phyloP scores from a whole-genome alignment of 2,329 filamentous ascomycete genomes.

The Juglanconis juglandina region DNA sequence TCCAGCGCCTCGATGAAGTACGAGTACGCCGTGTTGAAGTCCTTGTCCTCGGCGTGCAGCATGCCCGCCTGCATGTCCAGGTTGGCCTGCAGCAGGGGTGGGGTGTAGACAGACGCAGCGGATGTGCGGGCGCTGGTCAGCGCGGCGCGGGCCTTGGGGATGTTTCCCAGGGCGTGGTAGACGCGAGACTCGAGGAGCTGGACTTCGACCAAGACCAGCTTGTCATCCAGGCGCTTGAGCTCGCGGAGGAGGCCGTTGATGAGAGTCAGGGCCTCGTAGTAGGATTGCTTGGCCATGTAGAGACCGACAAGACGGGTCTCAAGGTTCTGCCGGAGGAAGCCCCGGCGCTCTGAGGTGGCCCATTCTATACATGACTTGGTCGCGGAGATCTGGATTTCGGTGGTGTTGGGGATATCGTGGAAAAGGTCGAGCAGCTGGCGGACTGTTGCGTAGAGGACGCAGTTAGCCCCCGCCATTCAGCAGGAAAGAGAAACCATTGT shows the following conservation, averaged over 20 bases:
- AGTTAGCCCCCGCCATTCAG: background rate
- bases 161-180: slow-evolving; percentile 96
- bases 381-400: slow-evolving; percentile 88
- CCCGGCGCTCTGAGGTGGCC: slow-evolving; percentile 89
- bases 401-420: slow-evolving; percentile 86
- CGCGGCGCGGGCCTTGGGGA: slow-evolving; percentile 90
- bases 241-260: slow-evolving; percentile 96
- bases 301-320: slow-evolving; percentile 91
- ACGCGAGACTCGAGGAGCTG: slow-evolving; percentile 95
- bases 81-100: slow-evolving; percentile 88
- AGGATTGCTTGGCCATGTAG: slow-evolving; percentile 95
- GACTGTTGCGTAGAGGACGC: slow-evolving; percentile 50
- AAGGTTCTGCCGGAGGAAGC: slow-evolving; percentile 96
- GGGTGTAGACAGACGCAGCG: slow-evolving; percentile 95
- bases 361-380: slow-evolving; percentile 99
- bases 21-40: slow-evolving; percentile 97
- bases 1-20: slow-evolving; percentile 99
- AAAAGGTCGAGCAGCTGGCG: slow-evolving; percentile 96
- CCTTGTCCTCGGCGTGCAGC: slow-evolving; percentile 96
- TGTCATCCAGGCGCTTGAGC: slow-evolving; percentile 97
- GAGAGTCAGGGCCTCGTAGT: slow-evolving; percentile 93
- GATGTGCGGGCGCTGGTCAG: slow-evolving; percentile 92
- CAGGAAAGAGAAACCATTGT: background rate
- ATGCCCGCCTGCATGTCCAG: slow-evolving; percentile 99
- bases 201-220: slow-evolving; percentile 95